These are phyloP conservation scores for Fusarium nelsonii DNA, from an alignment of 2,329 filamentous ascomycete species.

Conservation along the genomic window DNA sequence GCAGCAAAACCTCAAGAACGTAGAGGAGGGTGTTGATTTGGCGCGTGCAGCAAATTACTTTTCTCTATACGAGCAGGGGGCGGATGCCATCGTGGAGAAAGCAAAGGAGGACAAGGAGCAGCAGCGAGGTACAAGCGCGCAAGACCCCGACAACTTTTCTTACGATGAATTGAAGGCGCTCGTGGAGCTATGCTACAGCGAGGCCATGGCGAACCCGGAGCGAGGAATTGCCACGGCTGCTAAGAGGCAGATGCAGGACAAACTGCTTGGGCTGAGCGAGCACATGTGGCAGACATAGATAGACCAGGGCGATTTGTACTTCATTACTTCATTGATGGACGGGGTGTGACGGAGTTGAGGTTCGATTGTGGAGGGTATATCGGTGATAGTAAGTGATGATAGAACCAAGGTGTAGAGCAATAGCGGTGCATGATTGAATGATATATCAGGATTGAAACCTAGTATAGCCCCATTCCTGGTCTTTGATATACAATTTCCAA, in stretches of 20 bases:
- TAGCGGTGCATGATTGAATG: slow-evolving; percentile 21
- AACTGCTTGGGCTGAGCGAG: slow-evolving; percentile 77
- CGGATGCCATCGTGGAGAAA: slow-evolving; percentile 73
- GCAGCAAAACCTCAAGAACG: slow-evolving; percentile 96
- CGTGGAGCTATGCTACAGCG: slow-evolving; percentile 76
- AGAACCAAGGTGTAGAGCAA: slow-evolving; percentile 7
- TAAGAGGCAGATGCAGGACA: slow-evolving; percentile 77
- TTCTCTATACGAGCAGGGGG: slow-evolving; percentile 73
- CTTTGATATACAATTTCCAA: neutral
- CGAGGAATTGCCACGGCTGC: slow-evolving; percentile 75
- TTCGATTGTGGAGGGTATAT: slow-evolving; percentile 17
- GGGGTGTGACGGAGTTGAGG: slow-evolving; percentile 29
- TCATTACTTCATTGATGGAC: slow-evolving; percentile 2
- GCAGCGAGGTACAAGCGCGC: slow-evolving; percentile 51
- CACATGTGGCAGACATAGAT: slow-evolving; percentile 72
- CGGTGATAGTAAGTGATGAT: slow-evolving; percentile 1
- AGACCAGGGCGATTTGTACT: neutral
- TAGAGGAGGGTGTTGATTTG: slow-evolving; percentile 78
- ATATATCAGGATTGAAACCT: neutral
- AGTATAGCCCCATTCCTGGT: neutral
- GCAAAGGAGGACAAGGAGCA: slow-evolving; percentile 64
- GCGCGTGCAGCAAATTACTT: slow-evolving; percentile 75
- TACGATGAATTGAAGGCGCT: slow-evolving; percentile 76
- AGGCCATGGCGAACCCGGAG: slow-evolving; percentile 74
- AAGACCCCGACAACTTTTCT: slow-evolving; percentile 63